Evolutionary conservation across 176 grass and related monocot species (phyloP).

Genomic region (Musa schizocarpa): DNA sequence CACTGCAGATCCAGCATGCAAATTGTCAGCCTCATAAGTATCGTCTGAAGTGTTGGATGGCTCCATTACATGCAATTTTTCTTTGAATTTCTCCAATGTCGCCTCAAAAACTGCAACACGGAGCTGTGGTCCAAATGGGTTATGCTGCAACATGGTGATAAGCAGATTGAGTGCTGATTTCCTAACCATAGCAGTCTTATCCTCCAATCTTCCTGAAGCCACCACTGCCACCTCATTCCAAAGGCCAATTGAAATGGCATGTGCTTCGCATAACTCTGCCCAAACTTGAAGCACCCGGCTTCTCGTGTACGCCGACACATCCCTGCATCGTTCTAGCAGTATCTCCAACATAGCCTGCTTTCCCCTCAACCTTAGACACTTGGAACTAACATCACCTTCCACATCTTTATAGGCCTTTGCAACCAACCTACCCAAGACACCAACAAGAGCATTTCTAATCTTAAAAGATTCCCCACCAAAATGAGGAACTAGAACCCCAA

Average conservation of each 20-base stretch:
- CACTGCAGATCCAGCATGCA: conserved; percentile 25
- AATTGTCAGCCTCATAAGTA: conserved; percentile 24
- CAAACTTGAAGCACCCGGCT: conserved; percentile 96
- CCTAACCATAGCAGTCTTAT: conserved; percentile 93
- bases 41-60: conserved; percentile 27
- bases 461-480: conserved; percentile 97
- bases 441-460: conserved; percentile 95
- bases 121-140: conserved; percentile 89
- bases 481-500: conserved; percentile 80
- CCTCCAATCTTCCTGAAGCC: conserved; percentile 79
- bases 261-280: conserved; percentile 86
- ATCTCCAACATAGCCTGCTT: conserved; percentile 97
- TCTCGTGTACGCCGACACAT: conserved; percentile 90
- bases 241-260: conserved; percentile 83
- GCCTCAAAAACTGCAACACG: conserved; percentile 62
- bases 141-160: conserved; percentile 89
- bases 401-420: conserved; percentile 78
- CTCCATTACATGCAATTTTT: conserved; percentile 65
- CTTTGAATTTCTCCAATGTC: conserved; percentile 81
- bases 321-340: conserved; percentile 77
- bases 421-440: conserved; percentile 77
- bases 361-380: conserved; percentile 50
- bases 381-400: conserved; percentile 61
- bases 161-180: conserved; percentile 86
- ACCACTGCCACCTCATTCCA: conserved; percentile 89